phyloP scores from a whole-genome alignment of 2,329 filamentous ascomycete genomes.

The Domatiomyces globalis region DNA sequence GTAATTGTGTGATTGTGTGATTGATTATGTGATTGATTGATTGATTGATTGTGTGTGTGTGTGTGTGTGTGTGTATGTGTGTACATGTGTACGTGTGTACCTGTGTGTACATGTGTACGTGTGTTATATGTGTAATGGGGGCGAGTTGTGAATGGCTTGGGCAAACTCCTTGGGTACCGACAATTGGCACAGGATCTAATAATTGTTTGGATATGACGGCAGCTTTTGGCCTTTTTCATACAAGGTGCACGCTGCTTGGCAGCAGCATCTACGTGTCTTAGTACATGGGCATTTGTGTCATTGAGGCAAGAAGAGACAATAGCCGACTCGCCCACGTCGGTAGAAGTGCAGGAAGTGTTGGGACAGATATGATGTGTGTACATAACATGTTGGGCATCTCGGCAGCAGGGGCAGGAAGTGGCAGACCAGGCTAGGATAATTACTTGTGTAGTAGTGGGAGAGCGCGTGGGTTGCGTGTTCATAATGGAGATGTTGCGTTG shows the following conservation, averaged over 20 bases:
- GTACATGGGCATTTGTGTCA: conserved; percentile 6
- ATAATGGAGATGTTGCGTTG: not conserved
- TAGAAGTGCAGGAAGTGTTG: not conserved
- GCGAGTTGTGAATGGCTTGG: not conserved
- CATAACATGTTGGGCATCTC: not conserved
- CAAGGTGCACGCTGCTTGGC: conserved; percentile 2
- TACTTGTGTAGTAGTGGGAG: not conserved
- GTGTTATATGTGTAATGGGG: no score
- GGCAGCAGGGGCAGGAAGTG: not conserved
- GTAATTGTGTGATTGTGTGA: not conserved
- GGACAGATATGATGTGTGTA: conserved; percentile 2
- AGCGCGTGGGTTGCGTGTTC: not conserved
- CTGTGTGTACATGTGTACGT: no score
- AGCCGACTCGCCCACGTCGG: conserved; percentile 5
- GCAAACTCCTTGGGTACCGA: not conserved
- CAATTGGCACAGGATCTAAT: conserved; percentile 1
- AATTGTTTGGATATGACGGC: not conserved
- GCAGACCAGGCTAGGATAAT: not conserved
- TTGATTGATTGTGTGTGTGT: not conserved
- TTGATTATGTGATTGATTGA: no score
- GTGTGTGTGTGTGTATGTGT: no score
- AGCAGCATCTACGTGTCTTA: conserved; percentile 7
- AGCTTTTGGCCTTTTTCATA: conserved; percentile 2
- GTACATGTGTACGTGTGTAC: no score
- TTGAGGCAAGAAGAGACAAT: conserved; percentile 4